phyloP scores from a whole-genome alignment of 2,329 filamentous ascomycete species.

The Pseudogymnoascus sp. region DNA sequence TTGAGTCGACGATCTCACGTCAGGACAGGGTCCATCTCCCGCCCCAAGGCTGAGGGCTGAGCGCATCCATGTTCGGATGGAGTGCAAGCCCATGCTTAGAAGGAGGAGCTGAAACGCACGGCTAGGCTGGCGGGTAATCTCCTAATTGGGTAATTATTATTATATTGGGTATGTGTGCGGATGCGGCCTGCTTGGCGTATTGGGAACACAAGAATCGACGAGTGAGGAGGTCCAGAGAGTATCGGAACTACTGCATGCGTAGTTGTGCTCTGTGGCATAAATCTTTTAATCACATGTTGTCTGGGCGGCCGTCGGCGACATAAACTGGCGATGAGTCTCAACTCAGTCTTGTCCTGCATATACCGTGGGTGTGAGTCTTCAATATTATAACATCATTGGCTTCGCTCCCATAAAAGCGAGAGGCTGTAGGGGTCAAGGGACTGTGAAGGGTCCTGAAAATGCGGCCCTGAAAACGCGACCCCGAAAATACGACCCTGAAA shows the following conservation, averaged over 20 bases:
- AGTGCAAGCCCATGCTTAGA: not conserved
- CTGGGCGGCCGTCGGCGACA: not conserved
- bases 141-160: not conserved
- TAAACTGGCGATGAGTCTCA: not conserved
- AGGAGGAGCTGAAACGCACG: not conserved
- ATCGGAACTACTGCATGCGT: not conserved
- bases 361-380: not conserved
- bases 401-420: not conserved
- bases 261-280: not conserved
- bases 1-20: not conserved
- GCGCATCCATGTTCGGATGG: not conserved
- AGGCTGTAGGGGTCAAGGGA: not conserved
- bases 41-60: not conserved
- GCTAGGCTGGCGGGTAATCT: not conserved
- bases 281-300: not conserved
- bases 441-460: not conserved
- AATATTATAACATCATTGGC: not conserved
- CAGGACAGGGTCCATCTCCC: not conserved
- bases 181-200: not conserved
- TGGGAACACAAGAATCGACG: not conserved
- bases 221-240: not conserved
- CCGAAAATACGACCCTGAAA: not conserved
- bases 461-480: not conserved
- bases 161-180: not conserved
- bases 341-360: not conserved